These are phyloP conservation scores for Zygnema circumcarinatum DNA, from an alignment of 139 green algal species.

Conservation along the genomic window DNA sequence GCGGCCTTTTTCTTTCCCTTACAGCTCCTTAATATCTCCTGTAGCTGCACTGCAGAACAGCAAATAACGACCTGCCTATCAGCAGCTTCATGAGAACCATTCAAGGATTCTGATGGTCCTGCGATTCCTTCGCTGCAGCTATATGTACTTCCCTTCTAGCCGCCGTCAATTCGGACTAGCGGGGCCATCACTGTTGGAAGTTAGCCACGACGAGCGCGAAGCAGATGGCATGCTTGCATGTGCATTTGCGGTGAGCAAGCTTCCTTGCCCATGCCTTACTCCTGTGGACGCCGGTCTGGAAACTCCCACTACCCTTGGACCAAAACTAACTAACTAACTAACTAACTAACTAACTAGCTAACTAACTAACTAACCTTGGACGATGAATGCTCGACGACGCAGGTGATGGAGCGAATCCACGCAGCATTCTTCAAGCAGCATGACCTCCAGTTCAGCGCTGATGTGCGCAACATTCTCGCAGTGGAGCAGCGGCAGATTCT, in stretches of 20 bases:
- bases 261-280: not conserved
- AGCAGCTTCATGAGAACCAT: too few species aligned
- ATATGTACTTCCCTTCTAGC: conserved; percentile 87
- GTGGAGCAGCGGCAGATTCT: conserved; percentile 61
- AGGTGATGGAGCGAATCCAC: conserved; percentile 57
- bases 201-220: conserved; percentile 71
- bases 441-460: not conserved
- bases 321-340: too few species aligned
- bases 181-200: conserved; percentile 68
- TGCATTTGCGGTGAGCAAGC: conserved; percentile 30
- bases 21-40: not conserved
- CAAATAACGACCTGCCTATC: not conserved
- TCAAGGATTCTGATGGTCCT: too few species aligned
- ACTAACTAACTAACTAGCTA: too few species aligned
- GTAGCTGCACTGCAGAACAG: not conserved
- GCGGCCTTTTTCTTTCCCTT: not conserved
- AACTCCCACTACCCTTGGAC: too few species aligned
- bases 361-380: too few species aligned
- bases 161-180: conserved; percentile 51
- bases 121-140: conserved; percentile 72
- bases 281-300: not conserved
- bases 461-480: conserved; percentile 59
- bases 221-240: conserved; percentile 68
- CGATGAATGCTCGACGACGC: not conserved
- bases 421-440: conserved; percentile 30